These are phyloP conservation scores for Kwoniella sp. DNA, from an alignment of 768 basidiomycete species.

Conservation along the genomic window DNA sequence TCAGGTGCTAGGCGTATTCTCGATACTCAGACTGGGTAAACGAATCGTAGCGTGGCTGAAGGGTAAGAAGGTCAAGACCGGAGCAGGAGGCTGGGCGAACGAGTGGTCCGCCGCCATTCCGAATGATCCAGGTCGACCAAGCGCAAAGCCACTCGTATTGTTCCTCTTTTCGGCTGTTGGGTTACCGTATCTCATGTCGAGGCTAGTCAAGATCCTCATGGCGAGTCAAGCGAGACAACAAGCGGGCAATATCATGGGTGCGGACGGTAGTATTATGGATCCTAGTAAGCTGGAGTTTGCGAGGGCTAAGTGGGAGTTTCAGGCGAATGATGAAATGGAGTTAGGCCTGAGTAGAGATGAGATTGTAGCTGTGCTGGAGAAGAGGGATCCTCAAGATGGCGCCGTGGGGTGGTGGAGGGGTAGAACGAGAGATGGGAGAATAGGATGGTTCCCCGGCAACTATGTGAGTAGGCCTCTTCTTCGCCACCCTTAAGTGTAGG, in stretches of 20 bases:
- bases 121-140: slow-evolving; percentile 57
- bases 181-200: slow-evolving; percentile 88
- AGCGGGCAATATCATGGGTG: slow-evolving; percentile 8
- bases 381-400: slow-evolving; percentile 70
- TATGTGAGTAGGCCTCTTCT: slow-evolving; percentile 70
- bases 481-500: too few species aligned
- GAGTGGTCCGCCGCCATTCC: slow-evolving; percentile 48
- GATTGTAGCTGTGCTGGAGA: slow-evolving; percentile 87
- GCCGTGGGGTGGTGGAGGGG: slow-evolving; percentile 94
- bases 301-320: slow-evolving; percentile 76
- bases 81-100: slow-evolving; percentile 48
- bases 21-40: slow-evolving; percentile 64
- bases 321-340: slow-evolving; percentile 73
- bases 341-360: slow-evolving; percentile 81
- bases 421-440: slow-evolving; percentile 82
- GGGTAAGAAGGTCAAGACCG: slow-evolving; percentile 57
- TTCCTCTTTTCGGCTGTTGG: slow-evolving; percentile 94
- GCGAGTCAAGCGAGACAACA: slow-evolving; percentile 54
- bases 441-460: slow-evolving; percentile 92
- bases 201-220: slow-evolving; percentile 75
- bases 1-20: slow-evolving; percentile 89
- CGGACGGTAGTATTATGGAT: slow-evolving; percentile 58
- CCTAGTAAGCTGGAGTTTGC: slow-evolving; percentile 81
- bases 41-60: slow-evolving; percentile 66
- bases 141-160: slow-evolving; percentile 85